Evolutionary conservation across 2,329 filamentous ascomycete species (phyloP).

Genomic region (Fusarium sarcochroum): DNA sequence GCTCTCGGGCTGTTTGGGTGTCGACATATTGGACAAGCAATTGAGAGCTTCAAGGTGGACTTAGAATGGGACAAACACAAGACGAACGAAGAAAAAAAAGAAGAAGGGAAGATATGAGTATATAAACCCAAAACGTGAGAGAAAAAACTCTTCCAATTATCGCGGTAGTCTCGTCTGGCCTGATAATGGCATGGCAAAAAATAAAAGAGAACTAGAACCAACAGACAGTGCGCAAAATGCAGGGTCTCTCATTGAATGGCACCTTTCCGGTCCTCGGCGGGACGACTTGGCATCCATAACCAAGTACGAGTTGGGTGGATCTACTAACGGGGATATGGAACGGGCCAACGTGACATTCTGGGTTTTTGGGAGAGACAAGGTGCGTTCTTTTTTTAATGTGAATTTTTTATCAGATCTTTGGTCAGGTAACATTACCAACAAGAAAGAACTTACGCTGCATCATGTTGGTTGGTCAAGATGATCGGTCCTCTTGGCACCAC

Average conservation of each 20-base stretch:
- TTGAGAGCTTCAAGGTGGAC: not conserved
- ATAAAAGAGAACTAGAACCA: conserved; percentile 8
- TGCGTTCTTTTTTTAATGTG: not conserved
- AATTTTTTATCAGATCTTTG: conserved; percentile 12
- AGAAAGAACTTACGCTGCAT: no score
- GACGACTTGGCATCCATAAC: no score
- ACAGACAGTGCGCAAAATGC: conserved; percentile 9
- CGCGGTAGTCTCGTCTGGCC: conserved; percentile 8
- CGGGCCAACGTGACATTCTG: not conserved
- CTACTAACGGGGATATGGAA: not conserved
- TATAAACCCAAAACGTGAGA: not conserved
- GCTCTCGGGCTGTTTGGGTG: conserved; percentile 14
- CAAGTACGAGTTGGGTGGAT: not conserved
- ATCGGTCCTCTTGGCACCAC: no score
- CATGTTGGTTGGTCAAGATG: no score
- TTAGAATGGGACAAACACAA: conserved; percentile 11
- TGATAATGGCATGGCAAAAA: not conserved
- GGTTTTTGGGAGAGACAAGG: not conserved
- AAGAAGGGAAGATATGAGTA: not conserved
- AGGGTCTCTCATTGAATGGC: no score
- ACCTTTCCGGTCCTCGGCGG: conserved; percentile 15
- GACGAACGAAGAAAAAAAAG: no score
- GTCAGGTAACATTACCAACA: no score
- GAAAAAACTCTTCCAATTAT: conserved; percentile 3
- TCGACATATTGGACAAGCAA: conserved; percentile 14